phyloP scores from a whole-genome alignment of 768 basidiomycete species.

The Tremella yokohamensis region DNA sequence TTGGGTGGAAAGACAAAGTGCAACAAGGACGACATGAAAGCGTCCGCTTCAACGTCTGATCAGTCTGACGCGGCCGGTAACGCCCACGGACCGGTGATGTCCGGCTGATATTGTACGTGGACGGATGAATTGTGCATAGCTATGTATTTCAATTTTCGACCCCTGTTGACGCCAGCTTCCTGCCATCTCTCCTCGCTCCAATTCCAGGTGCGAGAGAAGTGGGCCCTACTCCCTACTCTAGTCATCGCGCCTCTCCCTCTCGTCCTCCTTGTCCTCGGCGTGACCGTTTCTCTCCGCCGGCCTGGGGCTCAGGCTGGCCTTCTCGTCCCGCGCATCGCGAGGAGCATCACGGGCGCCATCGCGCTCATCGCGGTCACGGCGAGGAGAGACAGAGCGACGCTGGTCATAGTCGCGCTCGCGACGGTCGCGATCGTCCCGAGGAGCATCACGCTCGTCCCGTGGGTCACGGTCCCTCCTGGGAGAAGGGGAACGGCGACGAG shows the following conservation, averaged over 20 bases:
- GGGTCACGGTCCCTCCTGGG: conserved; percentile 19
- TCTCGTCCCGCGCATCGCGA: background rate
- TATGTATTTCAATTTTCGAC: too few relatives aligned
- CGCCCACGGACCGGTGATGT: too few relatives aligned
- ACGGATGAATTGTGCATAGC: too few relatives aligned
- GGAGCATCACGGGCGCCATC: conserved; percentile 8
- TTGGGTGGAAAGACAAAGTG: too few relatives aligned
- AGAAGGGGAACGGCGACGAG: conserved; percentile 30
- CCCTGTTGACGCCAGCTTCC: too few relatives aligned
- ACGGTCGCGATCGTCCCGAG: conserved; percentile 45
- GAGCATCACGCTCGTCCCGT: conserved; percentile 8
- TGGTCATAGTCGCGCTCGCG: conserved; percentile 54
- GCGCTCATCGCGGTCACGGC: conserved; percentile 37
- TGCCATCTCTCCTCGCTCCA: too few relatives aligned
- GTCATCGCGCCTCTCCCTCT: conserved; percentile 52
- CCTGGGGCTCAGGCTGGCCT: conserved; percentile 13
- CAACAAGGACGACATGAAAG: too few relatives aligned
- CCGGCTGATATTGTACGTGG: too few relatives aligned
- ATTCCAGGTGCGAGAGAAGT: too few relatives aligned
- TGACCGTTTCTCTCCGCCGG: conserved; percentile 15
- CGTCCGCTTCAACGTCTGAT: too few relatives aligned
- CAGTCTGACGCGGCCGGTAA: too few relatives aligned
- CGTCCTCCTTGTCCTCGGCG: conserved; percentile 27
- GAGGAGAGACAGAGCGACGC: conserved; percentile 38
- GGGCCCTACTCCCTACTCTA: conserved; percentile 7